Conservation (phyloP, 805 yeast species). For the Yamadazyma takamatsuzukensis region DNA sequence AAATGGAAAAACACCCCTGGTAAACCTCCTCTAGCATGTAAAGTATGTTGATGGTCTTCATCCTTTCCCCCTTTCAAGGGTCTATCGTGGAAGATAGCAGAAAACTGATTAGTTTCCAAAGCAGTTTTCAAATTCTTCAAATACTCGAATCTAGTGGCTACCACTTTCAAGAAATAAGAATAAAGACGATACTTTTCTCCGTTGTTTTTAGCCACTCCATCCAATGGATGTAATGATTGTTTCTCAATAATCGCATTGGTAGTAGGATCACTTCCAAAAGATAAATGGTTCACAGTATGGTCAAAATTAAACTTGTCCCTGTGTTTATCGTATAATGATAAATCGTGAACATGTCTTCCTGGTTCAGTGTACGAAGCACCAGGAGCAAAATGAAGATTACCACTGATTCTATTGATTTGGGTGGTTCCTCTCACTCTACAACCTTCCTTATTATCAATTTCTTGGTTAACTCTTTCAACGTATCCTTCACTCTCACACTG, state of each 20-base stretch:
- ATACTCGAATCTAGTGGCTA: constrained; percentile 80
- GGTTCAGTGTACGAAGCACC: constrained; percentile 66
- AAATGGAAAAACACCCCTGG: constrained; percentile 88
- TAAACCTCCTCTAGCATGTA: constrained; percentile 79
- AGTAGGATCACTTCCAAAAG: constrained; percentile 68
- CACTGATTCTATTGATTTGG: constrained; percentile 78
- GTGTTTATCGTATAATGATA: constrained; percentile 62
- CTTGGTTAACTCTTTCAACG: constrained; percentile 54
- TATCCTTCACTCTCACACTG: constrained; percentile 92
- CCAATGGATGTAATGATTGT: constrained; percentile 63
- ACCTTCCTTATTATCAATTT: constrained; percentile 65
- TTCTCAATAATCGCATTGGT: constrained; percentile 16
- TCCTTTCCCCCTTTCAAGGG: constrained; percentile 86
- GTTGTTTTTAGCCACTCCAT: constrained; percentile 39
- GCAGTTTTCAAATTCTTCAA: constrained; percentile 38
- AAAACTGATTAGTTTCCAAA: constrained; percentile 84
- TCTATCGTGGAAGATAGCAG: constrained; percentile 84
- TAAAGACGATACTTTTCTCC: constrained; percentile 58
- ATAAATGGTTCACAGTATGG: constrained; percentile 74
- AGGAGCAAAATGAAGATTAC: constrained; percentile 94
- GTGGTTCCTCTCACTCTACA: constrained; percentile 83
- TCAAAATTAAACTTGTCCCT: constrained; percentile 62
- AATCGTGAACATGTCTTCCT: constrained; percentile 78
- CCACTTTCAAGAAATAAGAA: constrained; percentile 83
- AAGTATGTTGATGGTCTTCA: constrained; percentile 83